Evolutionary conservation across 139 green algal genomes (phyloP), one percentile per base, ranked within the genome.

Genomic region (Ettlia oleoabundans): DNA sequence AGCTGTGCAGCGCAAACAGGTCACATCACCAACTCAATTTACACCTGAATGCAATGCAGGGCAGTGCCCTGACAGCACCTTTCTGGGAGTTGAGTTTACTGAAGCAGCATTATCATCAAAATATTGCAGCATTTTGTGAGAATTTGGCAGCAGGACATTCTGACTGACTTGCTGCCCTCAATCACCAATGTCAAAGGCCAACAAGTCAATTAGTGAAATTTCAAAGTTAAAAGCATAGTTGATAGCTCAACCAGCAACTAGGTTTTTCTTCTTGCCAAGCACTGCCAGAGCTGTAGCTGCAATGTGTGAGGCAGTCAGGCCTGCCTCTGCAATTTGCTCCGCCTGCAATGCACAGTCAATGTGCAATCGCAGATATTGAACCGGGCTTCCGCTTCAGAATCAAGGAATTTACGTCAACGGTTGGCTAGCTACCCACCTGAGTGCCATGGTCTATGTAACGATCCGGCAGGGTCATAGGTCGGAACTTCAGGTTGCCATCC

Each of bases 391-490:
- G n/a, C n/a, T n/a, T n/a, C n/a, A n/a, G n/a, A 1, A 26, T 28
- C 1, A 73, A 5, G 5, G 21, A 8, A 73, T 19, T 47, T 33
- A 10, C n/a, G 26, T 40, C 33, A 53, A 13, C 0, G 3, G 2
- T 4, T 42, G 40, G 19, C 8, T 15, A 10, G 19, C 5, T 35
- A 6, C 15, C 4, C 30, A 86, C 81, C 81, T 95, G 94, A 10
- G 92, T 88, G 37, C 95, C 95, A 82, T 98, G 94, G 51, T 98
- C 96, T 69, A 98, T 98, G 78, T 90, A 98, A 33, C 92, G 88
- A 88, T 99, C 97, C 2, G 97, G 97, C 80, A 99, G 88, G 0
- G 90, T 95, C 92, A 99, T 97, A 28, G 96, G 93, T 2, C 96
- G 91, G 88, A 99, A 96, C 89, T 96, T 97, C 24, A 99, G 86